Base-by-base conservation (phyloP, 192 early-diverging fungal genomes). In the Jimgerdemannia lactiflua region DNA sequence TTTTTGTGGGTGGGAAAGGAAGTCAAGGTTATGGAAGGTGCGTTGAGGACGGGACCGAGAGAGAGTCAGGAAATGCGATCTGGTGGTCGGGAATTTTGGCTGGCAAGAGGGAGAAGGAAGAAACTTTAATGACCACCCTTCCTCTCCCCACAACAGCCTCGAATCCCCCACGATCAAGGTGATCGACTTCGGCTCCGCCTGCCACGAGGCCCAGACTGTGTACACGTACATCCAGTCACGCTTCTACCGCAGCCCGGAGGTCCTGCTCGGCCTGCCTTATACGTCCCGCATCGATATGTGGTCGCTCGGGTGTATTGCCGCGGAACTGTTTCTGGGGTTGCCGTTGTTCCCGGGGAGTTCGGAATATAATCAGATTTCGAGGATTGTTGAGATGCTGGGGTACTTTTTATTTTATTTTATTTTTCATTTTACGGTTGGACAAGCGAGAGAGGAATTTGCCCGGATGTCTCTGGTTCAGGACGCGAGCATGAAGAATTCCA, bases 201-300 rank as follows among this genome's bases (percentile, higher is more conserved):
- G 97, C 77, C 92, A 96, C 72, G 96, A 96, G 79, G 92, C 93
- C 76, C 93, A 96, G 77, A 98, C 97, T 0, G 92, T 94, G 40
- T 98, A 98, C 77, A 97, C 96, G 9, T 99, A 99, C 83, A 99
- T 99, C 73, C 97, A 98, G 81, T 98, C 97, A 3, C 88, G 98
- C 20, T 99, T 98, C 82, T 99, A 99, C 75, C 88, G 98, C 70
- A 92, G 93, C 20, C 97, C 97, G 6, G 98, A 99, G 82, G 95
- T 99, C 20, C 84, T 99, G 14, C 87, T 99, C 17, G 98, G 97
- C 6, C 81, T 97, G 43, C 94, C 96, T 66, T 97, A 98, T 81
- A 94, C 94, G 43, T 91, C 91, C 41, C 88, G 92, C 43, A 99
- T 99, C 66, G 98, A 99, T 79, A 97, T 99, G 91, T 99, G 98